phyloP scores from a whole-genome alignment of 441 rosid species.

The Lepidium campestre region DNA sequence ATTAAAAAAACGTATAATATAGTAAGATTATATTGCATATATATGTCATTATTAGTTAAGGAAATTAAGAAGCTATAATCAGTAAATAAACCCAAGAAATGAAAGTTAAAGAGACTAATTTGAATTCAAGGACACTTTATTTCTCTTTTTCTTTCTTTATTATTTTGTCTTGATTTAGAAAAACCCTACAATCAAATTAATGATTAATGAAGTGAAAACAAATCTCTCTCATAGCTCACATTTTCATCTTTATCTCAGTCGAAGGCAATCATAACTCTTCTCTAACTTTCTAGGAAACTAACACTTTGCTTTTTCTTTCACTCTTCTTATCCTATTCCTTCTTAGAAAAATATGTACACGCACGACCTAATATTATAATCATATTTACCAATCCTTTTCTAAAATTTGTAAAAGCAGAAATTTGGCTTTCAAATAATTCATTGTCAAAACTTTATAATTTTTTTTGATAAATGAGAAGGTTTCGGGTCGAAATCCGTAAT shows the following conservation, averaged over 20 bases:
- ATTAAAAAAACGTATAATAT: too few relatives aligned
- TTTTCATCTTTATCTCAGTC: conserved; percentile 21
- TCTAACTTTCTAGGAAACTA: conserved; percentile 32
- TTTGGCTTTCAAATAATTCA: not conserved
- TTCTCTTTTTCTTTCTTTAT: not conserved
- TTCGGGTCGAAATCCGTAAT: too few relatives aligned
- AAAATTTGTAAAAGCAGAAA: not conserved
- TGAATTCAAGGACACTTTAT: not conserved
- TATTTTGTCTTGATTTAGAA: not conserved
- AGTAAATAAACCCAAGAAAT: too few relatives aligned
- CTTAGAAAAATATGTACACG: conserved; percentile 20
- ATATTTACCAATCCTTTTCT: not conserved
- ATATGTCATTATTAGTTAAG: not conserved
- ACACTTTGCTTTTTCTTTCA: conserved; percentile 28
- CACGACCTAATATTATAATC: conserved; percentile 1
- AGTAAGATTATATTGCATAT: too few relatives aligned
- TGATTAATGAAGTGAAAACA: conserved; percentile 22
- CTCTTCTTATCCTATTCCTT: conserved; percentile 11
- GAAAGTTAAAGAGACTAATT: not conserved
- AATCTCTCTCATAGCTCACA: conserved; percentile 10
- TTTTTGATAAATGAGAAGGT: too few relatives aligned
- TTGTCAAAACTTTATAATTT: not conserved
- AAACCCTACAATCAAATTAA: conserved; percentile 14
- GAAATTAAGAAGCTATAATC: too few relatives aligned
- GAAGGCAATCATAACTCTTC: conserved; percentile 28